Conservation (phyloP, 108 stramenopile species). For the Aureococcus anophagefferens region DNA sequence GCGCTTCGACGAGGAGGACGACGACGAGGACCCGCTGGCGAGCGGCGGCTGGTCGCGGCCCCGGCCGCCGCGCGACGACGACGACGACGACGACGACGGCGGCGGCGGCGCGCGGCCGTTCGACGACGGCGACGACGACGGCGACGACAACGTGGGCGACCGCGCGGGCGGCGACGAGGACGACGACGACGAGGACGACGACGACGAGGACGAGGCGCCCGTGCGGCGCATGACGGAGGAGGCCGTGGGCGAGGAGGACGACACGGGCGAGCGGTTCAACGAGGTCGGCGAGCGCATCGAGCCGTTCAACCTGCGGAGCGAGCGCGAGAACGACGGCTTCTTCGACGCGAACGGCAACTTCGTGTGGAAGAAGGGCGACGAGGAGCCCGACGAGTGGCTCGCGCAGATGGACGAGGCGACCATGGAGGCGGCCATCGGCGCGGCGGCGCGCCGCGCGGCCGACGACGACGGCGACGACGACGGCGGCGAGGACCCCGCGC, state of each 20-base stretch:
- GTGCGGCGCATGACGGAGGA: constrained; percentile 11
- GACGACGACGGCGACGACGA: neutral
- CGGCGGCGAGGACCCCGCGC: neutral
- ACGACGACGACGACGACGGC: too few relatives aligned
- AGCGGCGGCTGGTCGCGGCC: too few relatives aligned
- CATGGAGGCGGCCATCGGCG: neutral
- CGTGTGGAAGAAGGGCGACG: constrained; percentile 30
- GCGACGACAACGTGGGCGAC: too few relatives aligned
- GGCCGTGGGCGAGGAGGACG: constrained; percentile 30
- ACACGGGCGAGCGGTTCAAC: constrained; percentile 18
- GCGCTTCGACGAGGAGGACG: too few relatives aligned
- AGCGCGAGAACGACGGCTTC: constrained; percentile 33
- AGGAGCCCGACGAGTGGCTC: constrained; percentile 6
- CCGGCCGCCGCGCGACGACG: too few relatives aligned
- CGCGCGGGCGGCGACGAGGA: constrained; percentile 8
- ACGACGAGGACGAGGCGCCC: constrained; percentile 13
- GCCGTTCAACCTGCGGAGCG: constrained; percentile 35
- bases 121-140: too few relatives aligned
- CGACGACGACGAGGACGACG: constrained; percentile 30
- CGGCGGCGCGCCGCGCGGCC: neutral
- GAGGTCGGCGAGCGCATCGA: constrained; percentile 36
- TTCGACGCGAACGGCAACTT: constrained; percentile 40
- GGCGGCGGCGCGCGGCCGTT: too few relatives aligned
- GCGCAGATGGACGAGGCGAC: neutral
- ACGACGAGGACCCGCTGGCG: too few relatives aligned